These are phyloP conservation scores for Penicillium paradoxum DNA, from an alignment of 495 filamentous ascomycete species.

Conservation along the genomic window DNA sequence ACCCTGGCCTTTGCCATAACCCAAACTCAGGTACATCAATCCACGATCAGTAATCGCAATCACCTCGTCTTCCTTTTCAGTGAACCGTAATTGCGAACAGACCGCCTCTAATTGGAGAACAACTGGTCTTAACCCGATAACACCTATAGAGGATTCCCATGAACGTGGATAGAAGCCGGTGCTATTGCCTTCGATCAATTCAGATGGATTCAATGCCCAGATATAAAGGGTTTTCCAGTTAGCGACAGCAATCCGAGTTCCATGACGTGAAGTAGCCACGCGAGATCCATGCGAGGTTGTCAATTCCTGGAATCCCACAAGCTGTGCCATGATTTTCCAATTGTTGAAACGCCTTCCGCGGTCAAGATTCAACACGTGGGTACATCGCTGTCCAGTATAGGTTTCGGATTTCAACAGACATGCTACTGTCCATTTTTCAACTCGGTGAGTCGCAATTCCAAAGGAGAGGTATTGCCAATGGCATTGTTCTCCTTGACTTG, in stretches of 20 bases:
- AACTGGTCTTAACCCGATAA: conserved; percentile 31
- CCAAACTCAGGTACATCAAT: conserved; percentile 36
- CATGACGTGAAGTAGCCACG: conserved; percentile 35
- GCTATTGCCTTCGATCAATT: conserved; percentile 26
- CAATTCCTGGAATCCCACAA: conserved; percentile 37
- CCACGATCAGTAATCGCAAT: conserved; percentile 45
- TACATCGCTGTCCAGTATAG: conserved; percentile 21
- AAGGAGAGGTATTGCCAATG: conserved; percentile 41
- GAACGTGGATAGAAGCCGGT: conserved; percentile 30
- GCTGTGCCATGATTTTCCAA: conserved; percentile 37
- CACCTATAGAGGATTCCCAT: conserved; percentile 16
- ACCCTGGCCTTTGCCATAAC: too few relatives aligned
- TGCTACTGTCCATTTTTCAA: conserved; percentile 38
- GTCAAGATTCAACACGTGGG: conserved; percentile 39
- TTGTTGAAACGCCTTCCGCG: conserved; percentile 33
- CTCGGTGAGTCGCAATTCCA: conserved; percentile 36
- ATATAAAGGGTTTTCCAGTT: conserved; percentile 44
- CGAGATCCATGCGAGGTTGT: conserved; percentile 38
- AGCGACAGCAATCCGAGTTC: conserved; percentile 40
- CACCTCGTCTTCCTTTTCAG: conserved; percentile 36
- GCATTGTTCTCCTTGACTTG: conserved; percentile 15
- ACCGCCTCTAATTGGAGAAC: conserved; percentile 36
- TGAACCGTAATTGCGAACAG: conserved; percentile 37
- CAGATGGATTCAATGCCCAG: conserved; percentile 40
- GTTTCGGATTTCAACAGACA: conserved; percentile 37